A percentile compares a stretch with the other conserved stretches of the same genome.
These are phyloP conservation scores for Wickerhamiella spandovensis DNA, from an alignment of 805 yeast genomes.

Conservation along the genomic window DNA sequence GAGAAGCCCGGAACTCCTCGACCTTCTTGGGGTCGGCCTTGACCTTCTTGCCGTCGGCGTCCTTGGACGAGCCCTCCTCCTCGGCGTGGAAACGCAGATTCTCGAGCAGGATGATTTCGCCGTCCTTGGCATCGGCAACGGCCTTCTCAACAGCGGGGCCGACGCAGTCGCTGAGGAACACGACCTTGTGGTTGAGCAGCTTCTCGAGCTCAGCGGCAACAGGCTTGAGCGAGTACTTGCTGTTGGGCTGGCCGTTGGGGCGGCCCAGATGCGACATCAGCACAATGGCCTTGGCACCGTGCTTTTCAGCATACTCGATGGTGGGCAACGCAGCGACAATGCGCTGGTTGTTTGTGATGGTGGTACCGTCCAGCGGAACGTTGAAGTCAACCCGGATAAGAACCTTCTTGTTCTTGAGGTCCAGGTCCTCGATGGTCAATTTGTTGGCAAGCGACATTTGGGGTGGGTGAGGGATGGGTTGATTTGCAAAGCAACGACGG, in stretches of 20 bases:
- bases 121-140: conserved; percentile 58
- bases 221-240: conserved; percentile 85
- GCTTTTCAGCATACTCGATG: conserved; percentile 83
- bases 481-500: background rate
- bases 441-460: conserved; percentile 86
- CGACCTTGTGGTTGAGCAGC: conserved; percentile 60
- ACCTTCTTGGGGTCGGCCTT: conserved; percentile 78
- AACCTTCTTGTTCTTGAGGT: conserved; percentile 82
- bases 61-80: conserved; percentile 74
- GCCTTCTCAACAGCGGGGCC: conserved; percentile 80
- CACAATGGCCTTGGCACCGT: conserved; percentile 78
- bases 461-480: background rate
- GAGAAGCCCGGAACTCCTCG: conserved; percentile 72
- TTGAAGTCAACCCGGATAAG: conserved; percentile 79
- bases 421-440: conserved; percentile 83
- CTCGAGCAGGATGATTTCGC: conserved; percentile 82
- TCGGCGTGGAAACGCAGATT: conserved; percentile 98
- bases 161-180: conserved; percentile 81
- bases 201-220: conserved; percentile 79
- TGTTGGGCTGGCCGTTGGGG: conserved; percentile 87
- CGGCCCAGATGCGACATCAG: conserved; percentile 98
- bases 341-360: conserved; percentile 98
- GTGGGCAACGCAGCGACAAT: conserved; percentile 99
- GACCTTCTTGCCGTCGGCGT: conserved; percentile 83
- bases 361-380: conserved; percentile 71